Base-by-base conservation (phyloP, 768 basidiomycete genomes). In the Calocera viscosa region DNA sequence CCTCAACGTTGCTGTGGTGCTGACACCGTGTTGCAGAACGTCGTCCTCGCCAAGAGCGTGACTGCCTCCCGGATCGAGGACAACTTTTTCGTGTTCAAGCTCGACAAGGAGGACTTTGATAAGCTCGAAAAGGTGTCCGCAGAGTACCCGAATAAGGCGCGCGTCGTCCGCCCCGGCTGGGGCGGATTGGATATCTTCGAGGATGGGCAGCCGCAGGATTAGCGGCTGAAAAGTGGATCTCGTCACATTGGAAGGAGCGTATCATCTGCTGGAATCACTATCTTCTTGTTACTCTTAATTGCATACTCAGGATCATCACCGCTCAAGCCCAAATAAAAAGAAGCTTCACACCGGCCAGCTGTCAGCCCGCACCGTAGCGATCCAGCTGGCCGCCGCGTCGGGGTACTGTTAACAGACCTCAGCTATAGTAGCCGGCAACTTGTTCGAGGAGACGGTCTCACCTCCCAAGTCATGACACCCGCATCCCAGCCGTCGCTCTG, bases 41-140 rank as follows among this genome's bases (percentile, higher is more conserved):
- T 87, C 66, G 86, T 86, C 7, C 79, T 91, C 12, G 88, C 90
- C 1, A 92, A 91, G 80, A 88, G 86, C 69, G 87, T 90, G 16
- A 86, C 84, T 1, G 79, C 87, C 12, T 81, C 82, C 49, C 83
- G 88, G 32, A 80, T 92, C 35, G 77, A 80, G 66, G 87, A 89
- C 74, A 91, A 92, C 78, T 76, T 86, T 43, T 60, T 60, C 53
- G 26, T 60, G 53, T 30, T 28, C 14, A 60, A 60, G 53, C 53
- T 60, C 14, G 14, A 5, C 16, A 19, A 14, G 30, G 53, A 60
- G 30, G 53, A 60, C 30, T 60, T 60, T 26, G 26, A 60, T 11
- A 30, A 14, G 30, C 24, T 60, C 26, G 53, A 60, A 26, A 60
- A 60, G 53, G 19, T 60, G 5, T 28, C 26, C 26, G 53, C 53